Conservation (phyloP, 1,284 basidiomycete genomes). For the Pholiota adiposa region DNA sequence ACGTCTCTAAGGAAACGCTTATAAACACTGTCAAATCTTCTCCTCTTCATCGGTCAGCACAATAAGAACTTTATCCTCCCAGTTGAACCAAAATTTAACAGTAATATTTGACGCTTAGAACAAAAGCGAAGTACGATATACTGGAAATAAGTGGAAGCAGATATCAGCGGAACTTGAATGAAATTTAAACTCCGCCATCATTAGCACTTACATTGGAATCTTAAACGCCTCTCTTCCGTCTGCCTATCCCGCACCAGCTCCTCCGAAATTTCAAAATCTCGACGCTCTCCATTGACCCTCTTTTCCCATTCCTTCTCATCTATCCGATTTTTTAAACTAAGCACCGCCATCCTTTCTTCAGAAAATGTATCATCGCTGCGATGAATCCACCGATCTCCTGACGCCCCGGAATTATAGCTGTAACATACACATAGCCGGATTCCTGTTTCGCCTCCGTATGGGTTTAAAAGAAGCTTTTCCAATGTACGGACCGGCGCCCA, state of each 20-base stretch:
- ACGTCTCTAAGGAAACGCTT: constrained; percentile 28
- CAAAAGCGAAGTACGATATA: background rate
- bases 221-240: constrained; percentile 5
- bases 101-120: too few relatives aligned
- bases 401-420: constrained; percentile 6
- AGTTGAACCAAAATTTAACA: too few relatives aligned
- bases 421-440: constrained; percentile 18
- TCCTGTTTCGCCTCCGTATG: constrained; percentile 5
- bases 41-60: too few relatives aligned
- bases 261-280: constrained; percentile 13
- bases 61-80: too few relatives aligned
- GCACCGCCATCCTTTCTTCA: constrained; percentile 13
- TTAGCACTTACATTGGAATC: constrained; percentile 4
- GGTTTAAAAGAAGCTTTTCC: constrained; percentile 7
- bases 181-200: background rate
- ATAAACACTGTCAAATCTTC: background rate
- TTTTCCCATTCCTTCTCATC: constrained; percentile 10
- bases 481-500: constrained; percentile 9
- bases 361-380: constrained; percentile 13
- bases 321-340: constrained; percentile 11
- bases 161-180: too few relatives aligned
- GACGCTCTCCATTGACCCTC: constrained; percentile 10
- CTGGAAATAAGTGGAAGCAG: background rate
- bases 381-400: constrained; percentile 14
- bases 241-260: constrained; percentile 9